Base-by-base conservation (phyloP, 2,329 filamentous ascomycete genomes). In the Coniosporium tulheliwenetii region DNA sequence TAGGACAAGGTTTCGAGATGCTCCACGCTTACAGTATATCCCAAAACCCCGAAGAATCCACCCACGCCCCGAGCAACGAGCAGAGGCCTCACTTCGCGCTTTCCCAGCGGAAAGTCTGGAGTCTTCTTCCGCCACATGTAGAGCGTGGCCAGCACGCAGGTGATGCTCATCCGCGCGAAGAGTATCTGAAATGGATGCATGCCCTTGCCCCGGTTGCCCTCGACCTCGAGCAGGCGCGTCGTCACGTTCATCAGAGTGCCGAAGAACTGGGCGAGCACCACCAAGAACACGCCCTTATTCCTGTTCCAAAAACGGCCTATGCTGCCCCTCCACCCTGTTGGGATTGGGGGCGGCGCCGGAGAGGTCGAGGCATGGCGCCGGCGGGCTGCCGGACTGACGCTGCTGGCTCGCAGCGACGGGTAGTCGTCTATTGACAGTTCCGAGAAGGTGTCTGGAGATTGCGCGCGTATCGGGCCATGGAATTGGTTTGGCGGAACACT, bases 101-200 rank as follows among this genome's bases (percentile, higher is more conserved):
- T 65, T 0, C 86, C 86, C 5, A 89, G 65, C 0, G 85, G 80
- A 38, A 79, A 82, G 43, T 81, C 61, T 0, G 81, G 77, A 0
- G 81, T 76, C 13, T 71, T 68, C 36, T 64, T 73, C 51, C 70
- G 77, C 70, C 75, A 81, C 77, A 93, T 87, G 58, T 87, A 93
- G 2, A 69, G 43, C 26, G 71, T 73, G 43, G 80, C 77, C 39
- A 77, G 69, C 2, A 81, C 14, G 1, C 75, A 66, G 0, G 87
- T 93, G 44, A 91, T 72, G 41, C 66, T 65, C 77, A 93, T 87
- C 42, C 87, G 75, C 5, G 75, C 73, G 51, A 93, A 86, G 3
- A 94, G 70, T 44, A 94, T 79, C 57, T 91, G 83, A 48, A 93
- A 79, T 0, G 86, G 84, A 64, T 91, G 76, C 66, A 93, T 79